Conservation (phyloP, 1,284 basidiomycete genomes). For the Xerocomus nothofagi region DNA sequence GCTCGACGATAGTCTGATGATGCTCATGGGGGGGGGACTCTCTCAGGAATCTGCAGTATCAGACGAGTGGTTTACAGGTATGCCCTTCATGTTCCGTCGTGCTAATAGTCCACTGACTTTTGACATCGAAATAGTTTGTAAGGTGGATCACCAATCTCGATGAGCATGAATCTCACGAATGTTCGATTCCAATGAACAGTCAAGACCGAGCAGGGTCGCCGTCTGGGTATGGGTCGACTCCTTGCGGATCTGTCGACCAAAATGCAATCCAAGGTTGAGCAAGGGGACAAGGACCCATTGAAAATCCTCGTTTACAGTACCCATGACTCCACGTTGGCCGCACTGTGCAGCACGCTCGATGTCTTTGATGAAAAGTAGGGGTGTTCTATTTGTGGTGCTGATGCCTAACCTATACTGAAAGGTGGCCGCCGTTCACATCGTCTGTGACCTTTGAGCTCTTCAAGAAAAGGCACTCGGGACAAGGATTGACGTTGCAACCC, state of each 20-base stretch:
- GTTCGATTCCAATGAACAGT: conserved; percentile 42
- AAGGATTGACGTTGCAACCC: conserved; percentile 35
- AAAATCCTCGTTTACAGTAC: conserved; percentile 71
- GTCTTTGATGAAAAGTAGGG: conserved; percentile 73
- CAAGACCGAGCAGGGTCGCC: conserved; percentile 71
- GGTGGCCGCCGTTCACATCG: conserved; percentile 76
- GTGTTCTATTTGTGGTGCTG: neutral
- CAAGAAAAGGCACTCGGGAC: conserved; percentile 34
- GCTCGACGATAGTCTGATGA: neutral
- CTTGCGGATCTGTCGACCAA: conserved; percentile 62
- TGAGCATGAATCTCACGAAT: conserved; percentile 2
- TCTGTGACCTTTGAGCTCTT: conserved; percentile 76
- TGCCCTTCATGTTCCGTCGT: conserved; percentile 14
- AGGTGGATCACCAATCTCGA: neutral
- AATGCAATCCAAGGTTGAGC: conserved; percentile 56
- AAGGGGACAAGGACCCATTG: conserved; percentile 46
- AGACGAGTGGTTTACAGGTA: conserved; percentile 78
- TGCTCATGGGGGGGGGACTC: conserved; percentile 2
- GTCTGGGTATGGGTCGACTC: conserved; percentile 75
- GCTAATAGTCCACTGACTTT: neutral
- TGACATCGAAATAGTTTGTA: conserved; percentile 27
- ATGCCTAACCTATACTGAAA: conserved; percentile 28
- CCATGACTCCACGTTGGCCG: conserved; percentile 78
- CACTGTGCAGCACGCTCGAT: conserved; percentile 66
- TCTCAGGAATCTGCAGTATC: conserved; percentile 70